Percentiles rank a stretch among this genome's conserved stretches.
Evolutionary conservation across 2,329 filamentous ascomycete genomes (phyloP).

Genomic region (Cryphonectria nitschkei): DNA sequence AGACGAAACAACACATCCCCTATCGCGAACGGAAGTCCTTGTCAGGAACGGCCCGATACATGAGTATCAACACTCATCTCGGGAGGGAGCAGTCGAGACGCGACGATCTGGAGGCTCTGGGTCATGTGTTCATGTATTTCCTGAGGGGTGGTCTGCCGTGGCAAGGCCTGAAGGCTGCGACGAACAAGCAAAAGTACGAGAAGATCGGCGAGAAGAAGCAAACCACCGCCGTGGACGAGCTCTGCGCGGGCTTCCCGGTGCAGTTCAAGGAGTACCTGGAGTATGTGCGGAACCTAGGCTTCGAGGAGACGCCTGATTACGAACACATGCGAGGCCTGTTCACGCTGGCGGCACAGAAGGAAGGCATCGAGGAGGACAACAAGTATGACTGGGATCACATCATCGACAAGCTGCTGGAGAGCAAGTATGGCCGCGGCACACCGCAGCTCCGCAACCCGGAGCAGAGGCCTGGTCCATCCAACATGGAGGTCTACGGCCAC

Average conservation of each 20-base stretch:
- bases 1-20: constrained; percentile 98
- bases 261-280: constrained; percentile 98
- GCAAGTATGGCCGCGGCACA: constrained; percentile 55
- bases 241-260: constrained; percentile 94
- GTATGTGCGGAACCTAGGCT: constrained; percentile 96
- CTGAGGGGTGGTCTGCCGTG: constrained; percentile 71
- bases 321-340: constrained; percentile 96
- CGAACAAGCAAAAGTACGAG: constrained; percentile 97
- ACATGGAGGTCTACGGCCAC: constrained; percentile 80
- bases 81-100: constrained; percentile 94
- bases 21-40: constrained; percentile 96
- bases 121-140: constrained; percentile 78
- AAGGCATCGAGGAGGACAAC: constrained; percentile 83
- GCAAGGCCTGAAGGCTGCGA: constrained; percentile 74
- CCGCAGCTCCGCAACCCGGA: constrained; percentile 74
- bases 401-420: constrained; percentile 75
- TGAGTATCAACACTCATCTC: constrained; percentile 99
- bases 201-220: constrained; percentile 99
- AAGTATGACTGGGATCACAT: constrained; percentile 83
- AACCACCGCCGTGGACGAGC: constrained; percentile 93
- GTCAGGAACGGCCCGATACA: constrained; percentile 95
- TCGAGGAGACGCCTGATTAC: constrained; percentile 98
- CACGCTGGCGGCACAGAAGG: constrained; percentile 70
- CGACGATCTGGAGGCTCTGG: constrained; percentile 90
- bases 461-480: constrained; percentile 77